Evolutionary conservation across 2,329 filamentous ascomycete genomes (phyloP).

Genomic region (Claviceps monticola): DNA sequence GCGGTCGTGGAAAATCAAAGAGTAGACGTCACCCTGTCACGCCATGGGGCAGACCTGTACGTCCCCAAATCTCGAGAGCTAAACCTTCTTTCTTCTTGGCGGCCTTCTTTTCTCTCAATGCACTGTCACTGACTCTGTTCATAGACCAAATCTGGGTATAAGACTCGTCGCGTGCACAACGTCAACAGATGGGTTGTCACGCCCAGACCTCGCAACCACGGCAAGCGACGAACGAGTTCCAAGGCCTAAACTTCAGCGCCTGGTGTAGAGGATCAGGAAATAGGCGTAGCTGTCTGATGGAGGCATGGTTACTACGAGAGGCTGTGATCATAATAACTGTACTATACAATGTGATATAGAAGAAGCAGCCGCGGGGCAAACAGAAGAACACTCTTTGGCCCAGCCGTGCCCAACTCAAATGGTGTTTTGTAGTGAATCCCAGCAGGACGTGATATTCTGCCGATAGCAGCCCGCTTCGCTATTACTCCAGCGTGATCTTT

Average conservation of each 20-base stretch:
- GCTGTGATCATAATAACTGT: constrained; percentile 1
- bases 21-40: constrained; percentile 90
- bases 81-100: not conserved
- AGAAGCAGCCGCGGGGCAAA: not conserved
- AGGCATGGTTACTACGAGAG: constrained; percentile 3
- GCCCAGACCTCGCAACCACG: constrained; percentile 74
- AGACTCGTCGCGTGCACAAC: constrained; percentile 80
- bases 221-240: constrained; percentile 61
- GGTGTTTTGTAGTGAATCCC: too few relatives aligned
- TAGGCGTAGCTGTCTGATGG: not conserved
- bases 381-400: not conserved
- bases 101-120: not conserved
- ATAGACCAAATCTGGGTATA: constrained; percentile 73
- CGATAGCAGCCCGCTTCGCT: too few relatives aligned
- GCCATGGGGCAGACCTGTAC: constrained; percentile 90
- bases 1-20: constrained; percentile 98
- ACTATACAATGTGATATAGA: not conserved
- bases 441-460: too few relatives aligned
- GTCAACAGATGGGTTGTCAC: constrained; percentile 84
- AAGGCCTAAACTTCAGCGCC: constrained; percentile 11
- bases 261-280: not conserved
- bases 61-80: constrained; percentile 21
- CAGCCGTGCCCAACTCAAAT: not conserved
- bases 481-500: too few relatives aligned
- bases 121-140: not conserved